These are phyloP conservation scores for Russula brevipes DNA, from an alignment of 768 basidiomycete genomes.

Conservation along the genomic window DNA sequence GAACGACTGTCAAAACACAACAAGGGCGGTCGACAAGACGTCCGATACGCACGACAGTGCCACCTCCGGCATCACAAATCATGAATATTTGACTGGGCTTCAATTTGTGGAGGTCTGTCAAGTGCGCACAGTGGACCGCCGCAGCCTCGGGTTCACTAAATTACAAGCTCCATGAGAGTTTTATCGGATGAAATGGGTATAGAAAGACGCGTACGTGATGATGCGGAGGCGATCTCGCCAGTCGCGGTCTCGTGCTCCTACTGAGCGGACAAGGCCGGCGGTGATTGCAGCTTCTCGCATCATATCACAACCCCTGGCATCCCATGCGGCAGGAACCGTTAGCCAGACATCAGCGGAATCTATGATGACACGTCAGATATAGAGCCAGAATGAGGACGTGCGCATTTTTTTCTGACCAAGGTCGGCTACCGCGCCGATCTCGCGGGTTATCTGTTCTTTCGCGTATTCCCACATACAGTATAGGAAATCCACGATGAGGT, in stretches of 20 bases:
- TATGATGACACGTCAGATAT: conserved; percentile 29
- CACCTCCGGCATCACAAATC: conserved; percentile 73
- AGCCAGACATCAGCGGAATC: conserved; percentile 82
- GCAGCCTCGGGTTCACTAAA: conserved; percentile 71
- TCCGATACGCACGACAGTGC: conserved; percentile 20
- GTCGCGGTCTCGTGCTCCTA: conserved; percentile 59
- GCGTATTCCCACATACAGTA: conserved; percentile 83
- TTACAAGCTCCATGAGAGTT: neutral
- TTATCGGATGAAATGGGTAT: conserved; percentile 7
- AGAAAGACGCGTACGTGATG: conserved; percentile 51
- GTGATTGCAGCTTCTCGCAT: conserved; percentile 82
- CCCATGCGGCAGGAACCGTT: conserved; percentile 89
- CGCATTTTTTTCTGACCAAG: conserved; percentile 48
- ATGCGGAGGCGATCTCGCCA: conserved; percentile 82
- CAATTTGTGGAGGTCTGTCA: conserved; percentile 75
- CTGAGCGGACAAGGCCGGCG: conserved; percentile 72
- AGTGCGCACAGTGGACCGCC: conserved; percentile 82
- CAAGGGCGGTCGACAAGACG: conserved; percentile 3
- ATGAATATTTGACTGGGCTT: conserved; percentile 81
- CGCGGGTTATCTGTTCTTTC: conserved; percentile 78
- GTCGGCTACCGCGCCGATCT: conserved; percentile 83
- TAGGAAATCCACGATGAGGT: conserved; percentile 81
- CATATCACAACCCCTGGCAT: conserved; percentile 75
- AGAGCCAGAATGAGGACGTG: conserved; percentile 2
- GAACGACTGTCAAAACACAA: conserved; percentile 11